Conservation (phyloP, 805 yeast genomes). For the Wickerhamomyces pijperi region DNA sequence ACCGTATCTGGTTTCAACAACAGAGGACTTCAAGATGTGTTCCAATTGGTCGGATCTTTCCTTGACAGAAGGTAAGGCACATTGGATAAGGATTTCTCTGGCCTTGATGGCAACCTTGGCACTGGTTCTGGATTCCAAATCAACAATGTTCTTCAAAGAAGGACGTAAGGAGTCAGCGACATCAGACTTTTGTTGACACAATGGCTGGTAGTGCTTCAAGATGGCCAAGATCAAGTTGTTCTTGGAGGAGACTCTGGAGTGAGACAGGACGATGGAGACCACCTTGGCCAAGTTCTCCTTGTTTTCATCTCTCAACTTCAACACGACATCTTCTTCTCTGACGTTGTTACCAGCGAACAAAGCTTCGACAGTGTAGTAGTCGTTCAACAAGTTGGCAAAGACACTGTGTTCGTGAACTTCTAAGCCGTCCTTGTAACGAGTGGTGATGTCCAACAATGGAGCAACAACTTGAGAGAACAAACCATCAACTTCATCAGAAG, state of each 20-base stretch:
- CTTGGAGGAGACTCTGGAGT: conserved; percentile 87
- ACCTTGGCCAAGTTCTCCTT: conserved; percentile 67
- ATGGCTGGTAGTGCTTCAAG: conserved; percentile 69
- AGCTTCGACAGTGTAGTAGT: conserved; percentile 69
- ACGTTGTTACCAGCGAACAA: conserved; percentile 66
- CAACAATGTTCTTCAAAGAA: conserved; percentile 70
- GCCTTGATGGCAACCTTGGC: conserved; percentile 94
- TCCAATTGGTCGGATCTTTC: conserved; percentile 97
- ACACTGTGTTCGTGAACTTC: conserved; percentile 74
- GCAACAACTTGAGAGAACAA: conserved; percentile 49
- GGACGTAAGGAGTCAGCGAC: conserved; percentile 60
- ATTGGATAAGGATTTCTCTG: conserved; percentile 90
- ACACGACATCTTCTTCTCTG: conserved; percentile 83
- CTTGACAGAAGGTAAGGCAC: conserved; percentile 90
- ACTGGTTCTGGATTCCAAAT: conserved; percentile 79
- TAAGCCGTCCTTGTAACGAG: conserved; percentile 62
- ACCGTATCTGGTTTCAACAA: conserved; percentile 82
- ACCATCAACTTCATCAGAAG: conserved; percentile 40
- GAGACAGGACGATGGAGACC: conserved; percentile 67
- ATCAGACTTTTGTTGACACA: conserved; percentile 60
- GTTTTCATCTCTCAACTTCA: conserved; percentile 80
- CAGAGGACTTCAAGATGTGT: conserved; percentile 86
- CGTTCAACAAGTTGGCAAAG: conserved; percentile 56
- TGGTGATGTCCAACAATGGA: conserved; percentile 66
- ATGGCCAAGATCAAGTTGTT: conserved; percentile 83